phyloP scores from a whole-genome alignment of 257 asterid genomes.

The Cinchona pubescens region DNA sequence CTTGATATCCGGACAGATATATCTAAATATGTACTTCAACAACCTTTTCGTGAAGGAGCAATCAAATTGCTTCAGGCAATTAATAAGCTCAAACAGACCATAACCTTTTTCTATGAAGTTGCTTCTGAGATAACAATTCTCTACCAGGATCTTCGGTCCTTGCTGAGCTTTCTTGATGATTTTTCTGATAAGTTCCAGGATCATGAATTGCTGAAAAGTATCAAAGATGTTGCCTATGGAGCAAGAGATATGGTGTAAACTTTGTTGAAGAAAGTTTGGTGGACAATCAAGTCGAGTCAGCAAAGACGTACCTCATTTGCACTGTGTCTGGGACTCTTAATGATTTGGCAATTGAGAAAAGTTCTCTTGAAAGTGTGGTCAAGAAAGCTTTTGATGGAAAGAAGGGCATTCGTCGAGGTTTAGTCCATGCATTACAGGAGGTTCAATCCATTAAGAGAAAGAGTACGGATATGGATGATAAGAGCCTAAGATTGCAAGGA shows the following conservation, averaged over 20 bases:
- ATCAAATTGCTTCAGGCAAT: too few species aligned
- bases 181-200: neutral
- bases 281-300: neutral
- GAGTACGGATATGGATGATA: too few species aligned
- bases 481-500: neutral
- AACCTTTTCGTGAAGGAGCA: too few species aligned
- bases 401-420: neutral
- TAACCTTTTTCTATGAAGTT: neutral
- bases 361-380: neutral
- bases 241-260: too few species aligned
- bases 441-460: neutral
- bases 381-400: neutral
- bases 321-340: too few species aligned
- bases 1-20: too few species aligned
- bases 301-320: neutral
- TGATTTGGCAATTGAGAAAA: too few species aligned
- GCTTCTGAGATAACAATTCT: too few species aligned
- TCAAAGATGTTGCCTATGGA: neutral
- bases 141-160: neutral
- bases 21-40: too few species aligned
- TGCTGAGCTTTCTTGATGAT: neutral
- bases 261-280: neutral
- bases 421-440: neutral
- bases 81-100: too few species aligned
- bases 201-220: too few species aligned